phyloP scores from a whole-genome alignment of 1,284 basidiomycete genomes.

The Puccinia horiana region DNA sequence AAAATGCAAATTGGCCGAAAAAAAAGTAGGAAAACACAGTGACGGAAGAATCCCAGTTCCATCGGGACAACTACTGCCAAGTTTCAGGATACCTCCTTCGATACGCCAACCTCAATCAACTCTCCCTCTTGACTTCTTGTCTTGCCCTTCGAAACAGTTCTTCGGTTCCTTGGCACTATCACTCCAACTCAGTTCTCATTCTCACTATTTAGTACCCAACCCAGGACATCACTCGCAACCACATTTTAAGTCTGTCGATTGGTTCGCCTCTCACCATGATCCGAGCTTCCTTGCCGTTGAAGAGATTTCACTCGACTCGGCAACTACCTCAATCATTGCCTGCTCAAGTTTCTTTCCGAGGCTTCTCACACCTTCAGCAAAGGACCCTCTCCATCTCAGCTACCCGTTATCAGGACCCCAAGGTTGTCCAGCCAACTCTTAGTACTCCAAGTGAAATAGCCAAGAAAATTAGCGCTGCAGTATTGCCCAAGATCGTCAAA shows the following conservation, averaged over 20 bases:
- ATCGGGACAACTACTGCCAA: neutral
- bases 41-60: neutral
- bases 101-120: neutral
- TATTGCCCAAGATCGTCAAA: conserved; percentile 78
- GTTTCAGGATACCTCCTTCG: neutral
- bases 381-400: conserved; percentile 22
- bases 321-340: neutral
- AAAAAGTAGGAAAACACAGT: neutral
- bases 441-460: conserved; percentile 81
- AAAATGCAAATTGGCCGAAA: neutral
- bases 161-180: neutral
- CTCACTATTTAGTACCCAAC: neutral
- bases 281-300: conserved; percentile 29
- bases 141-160: neutral
- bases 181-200: neutral
- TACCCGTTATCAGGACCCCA: conserved; percentile 13
- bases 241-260: neutral
- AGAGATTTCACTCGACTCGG: conserved; percentile 22
- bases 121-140: neutral
- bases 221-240: neutral
- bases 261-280: conserved; percentile 23
- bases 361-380: conserved; percentile 2
- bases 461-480: conserved; percentile 83
- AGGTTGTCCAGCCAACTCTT: conserved; percentile 25
- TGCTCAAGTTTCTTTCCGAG: conserved; percentile 7